Evolutionary conservation across 805 yeast species (phyloP).

Genomic region (Candida piceae): DNA sequence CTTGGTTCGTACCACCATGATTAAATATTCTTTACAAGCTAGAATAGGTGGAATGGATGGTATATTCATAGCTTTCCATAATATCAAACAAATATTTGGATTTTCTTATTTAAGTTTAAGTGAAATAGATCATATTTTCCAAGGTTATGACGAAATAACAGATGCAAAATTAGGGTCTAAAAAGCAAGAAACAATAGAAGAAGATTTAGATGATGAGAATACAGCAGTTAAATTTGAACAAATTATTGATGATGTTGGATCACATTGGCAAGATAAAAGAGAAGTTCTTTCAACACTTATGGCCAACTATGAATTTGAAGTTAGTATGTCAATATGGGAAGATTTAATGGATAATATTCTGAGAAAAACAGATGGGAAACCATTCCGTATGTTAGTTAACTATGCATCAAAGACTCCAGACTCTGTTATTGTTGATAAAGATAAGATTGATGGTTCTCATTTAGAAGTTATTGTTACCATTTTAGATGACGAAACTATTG

Average conservation of each 20-base stretch:
- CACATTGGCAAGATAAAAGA: conserved; percentile 27
- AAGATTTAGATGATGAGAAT: neutral
- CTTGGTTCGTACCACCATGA: conserved; percentile 64
- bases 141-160: conserved; percentile 34
- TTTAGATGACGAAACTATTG: conserved; percentile 8
- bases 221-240: conserved; percentile 6
- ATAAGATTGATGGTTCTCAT: neutral
- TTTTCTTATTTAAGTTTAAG: conserved; percentile 79
- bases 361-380: conserved; percentile 25
- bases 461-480: conserved; percentile 16
- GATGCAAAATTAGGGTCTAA: neutral
- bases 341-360: conserved; percentile 37
- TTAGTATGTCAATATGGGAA: conserved; percentile 51
- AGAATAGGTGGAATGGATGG: conserved; percentile 97
- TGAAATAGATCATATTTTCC: conserved; percentile 63
- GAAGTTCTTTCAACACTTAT: conserved; percentile 40
- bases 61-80: conserved; percentile 87
- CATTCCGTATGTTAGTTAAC: conserved; percentile 34
- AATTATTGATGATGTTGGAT: conserved; percentile 24
- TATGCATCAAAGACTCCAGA: conserved; percentile 1
- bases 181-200: neutral
- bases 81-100: conserved; percentile 74
- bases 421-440: neutral
- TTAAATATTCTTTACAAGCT: conserved; percentile 88
- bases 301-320: conserved; percentile 65